Conservation (phyloP, 129 eudicot genomes). For the Artemisia argyi region DNA sequence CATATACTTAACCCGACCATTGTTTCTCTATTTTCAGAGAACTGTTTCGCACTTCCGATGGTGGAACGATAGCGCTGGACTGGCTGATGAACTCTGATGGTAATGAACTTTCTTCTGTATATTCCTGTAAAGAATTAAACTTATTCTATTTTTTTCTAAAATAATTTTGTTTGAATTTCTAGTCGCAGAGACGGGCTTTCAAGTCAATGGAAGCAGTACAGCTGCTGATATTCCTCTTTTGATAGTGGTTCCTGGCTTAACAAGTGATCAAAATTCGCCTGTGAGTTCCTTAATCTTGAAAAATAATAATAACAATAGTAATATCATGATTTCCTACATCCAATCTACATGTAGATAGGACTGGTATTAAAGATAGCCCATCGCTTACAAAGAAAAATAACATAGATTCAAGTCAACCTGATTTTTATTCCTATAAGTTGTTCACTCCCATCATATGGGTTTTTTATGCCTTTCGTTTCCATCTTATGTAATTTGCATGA, state of each 20-base stretch:
- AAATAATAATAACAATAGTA: not conserved
- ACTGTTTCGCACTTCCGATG: conserved; percentile 71
- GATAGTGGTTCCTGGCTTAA: conserved; percentile 84
- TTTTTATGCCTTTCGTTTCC: not conserved
- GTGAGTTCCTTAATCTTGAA: conserved; percentile 48
- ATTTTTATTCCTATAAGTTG: no score
- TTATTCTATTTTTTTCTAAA: not conserved
- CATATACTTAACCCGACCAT: not conserved
- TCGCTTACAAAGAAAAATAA: not conserved
- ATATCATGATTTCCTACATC: not conserved
- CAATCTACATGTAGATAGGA: no score
- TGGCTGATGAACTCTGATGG: conserved; percentile 69
- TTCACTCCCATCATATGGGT: conserved; percentile 8
- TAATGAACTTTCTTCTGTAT: conserved; percentile 27
- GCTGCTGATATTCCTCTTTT: conserved; percentile 61
- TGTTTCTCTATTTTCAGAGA: conserved; percentile 46
- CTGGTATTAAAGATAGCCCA: not conserved
- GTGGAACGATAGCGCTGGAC: conserved; percentile 93
- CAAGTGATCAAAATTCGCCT: conserved; percentile 71
- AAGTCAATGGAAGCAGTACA: conserved; percentile 44
- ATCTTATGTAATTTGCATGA: conserved; percentile 18
- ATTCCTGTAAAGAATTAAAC: conserved; percentile 5
- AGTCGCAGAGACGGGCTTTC: conserved; percentile 39
- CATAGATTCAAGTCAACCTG: no score
- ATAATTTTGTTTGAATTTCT: not conserved